Evolutionary conservation across 2,329 filamentous ascomycete species (phyloP).

Genomic region (Torrubiella hemipterigena): DNA sequence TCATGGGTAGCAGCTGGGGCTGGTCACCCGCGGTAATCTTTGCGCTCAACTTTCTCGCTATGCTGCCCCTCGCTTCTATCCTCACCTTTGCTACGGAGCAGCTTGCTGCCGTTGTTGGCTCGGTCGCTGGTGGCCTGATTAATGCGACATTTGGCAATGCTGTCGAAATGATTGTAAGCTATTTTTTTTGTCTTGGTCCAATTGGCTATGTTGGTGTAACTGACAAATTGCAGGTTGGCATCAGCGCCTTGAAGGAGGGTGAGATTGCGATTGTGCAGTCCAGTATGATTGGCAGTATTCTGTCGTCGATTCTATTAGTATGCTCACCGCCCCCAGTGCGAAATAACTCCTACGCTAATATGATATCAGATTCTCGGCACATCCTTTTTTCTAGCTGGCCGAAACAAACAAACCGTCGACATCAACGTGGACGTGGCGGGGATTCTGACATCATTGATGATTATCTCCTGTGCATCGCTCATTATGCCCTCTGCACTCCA

Average conservation of each 20-base stretch:
- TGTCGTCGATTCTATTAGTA: constrained; percentile 5
- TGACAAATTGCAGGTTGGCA: constrained; percentile 4
- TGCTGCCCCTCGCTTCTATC: constrained; percentile 48
- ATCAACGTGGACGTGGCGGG: constrained; percentile 6
- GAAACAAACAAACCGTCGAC: constrained; percentile 5
- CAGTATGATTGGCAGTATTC: constrained; percentile 6
- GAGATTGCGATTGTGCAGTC: constrained; percentile 6
- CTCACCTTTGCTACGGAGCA: constrained; percentile 55
- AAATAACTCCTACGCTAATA: too few relatives aligned
- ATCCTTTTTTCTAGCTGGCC: constrained; percentile 4
- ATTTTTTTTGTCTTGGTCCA: neutral
- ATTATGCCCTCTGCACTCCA: constrained; percentile 5
- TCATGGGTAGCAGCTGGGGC: constrained; percentile 36
- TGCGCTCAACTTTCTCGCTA: constrained; percentile 51
- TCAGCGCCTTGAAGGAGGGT: constrained; percentile 6
- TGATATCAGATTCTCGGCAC: constrained; percentile 5
- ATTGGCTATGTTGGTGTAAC: neutral
- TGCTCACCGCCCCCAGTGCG: neutral
- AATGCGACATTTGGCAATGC: constrained; percentile 58
- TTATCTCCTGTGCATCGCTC: constrained; percentile 5
- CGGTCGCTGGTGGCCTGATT: constrained; percentile 49
- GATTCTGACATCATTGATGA: constrained; percentile 5
- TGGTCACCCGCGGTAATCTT: constrained; percentile 38
- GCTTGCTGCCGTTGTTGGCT: constrained; percentile 45
- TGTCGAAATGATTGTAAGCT: constrained; percentile 46